These are phyloP conservation scores for Irpex sp. DNA, from an alignment of 1,284 basidiomycete genomes.

Conservation along the genomic window DNA sequence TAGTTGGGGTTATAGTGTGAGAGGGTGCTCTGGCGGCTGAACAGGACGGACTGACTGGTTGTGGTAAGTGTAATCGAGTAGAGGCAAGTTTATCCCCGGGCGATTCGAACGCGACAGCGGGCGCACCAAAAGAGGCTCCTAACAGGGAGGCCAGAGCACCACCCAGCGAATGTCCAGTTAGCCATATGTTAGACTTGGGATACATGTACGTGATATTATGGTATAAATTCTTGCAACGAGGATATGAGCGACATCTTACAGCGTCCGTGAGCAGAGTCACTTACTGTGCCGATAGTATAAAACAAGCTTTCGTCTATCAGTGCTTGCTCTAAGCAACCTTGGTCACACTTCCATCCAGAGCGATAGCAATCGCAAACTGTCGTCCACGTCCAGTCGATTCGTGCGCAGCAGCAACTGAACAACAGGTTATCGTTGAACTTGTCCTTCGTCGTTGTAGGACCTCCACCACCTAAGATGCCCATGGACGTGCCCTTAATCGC, in stretches of 20 bases:
- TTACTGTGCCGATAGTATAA: slow-evolving; percentile 79
- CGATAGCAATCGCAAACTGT: slow-evolving; percentile 92
- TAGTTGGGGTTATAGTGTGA: background rate
- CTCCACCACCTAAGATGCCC: slow-evolving; percentile 72
- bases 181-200: slow-evolving; percentile 90
- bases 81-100: slow-evolving; percentile 90
- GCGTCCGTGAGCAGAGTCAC: slow-evolving; percentile 22
- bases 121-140: slow-evolving; percentile 87
- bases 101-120: slow-evolving; percentile 88
- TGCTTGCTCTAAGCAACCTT: slow-evolving; percentile 78
- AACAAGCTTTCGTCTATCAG: slow-evolving; percentile 85
- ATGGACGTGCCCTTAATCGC: slow-evolving; percentile 95
- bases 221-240: slow-evolving; percentile 70
- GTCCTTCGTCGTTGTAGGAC: slow-evolving; percentile 87
- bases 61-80: slow-evolving; percentile 85
- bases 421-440: slow-evolving; percentile 94
- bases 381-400: slow-evolving; percentile 91
- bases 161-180: slow-evolving; percentile 83
- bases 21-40: background rate
- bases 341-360: slow-evolving; percentile 79
- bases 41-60: slow-evolving; percentile 46
- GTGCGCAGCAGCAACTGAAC: slow-evolving; percentile 96
- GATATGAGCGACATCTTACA: background rate
- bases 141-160: slow-evolving; percentile 84
- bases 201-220: slow-evolving; percentile 94